Evolutionary conservation across 768 basidiomycete species (phyloP).

Genomic region (Podaxis mareebaensis): DNA sequence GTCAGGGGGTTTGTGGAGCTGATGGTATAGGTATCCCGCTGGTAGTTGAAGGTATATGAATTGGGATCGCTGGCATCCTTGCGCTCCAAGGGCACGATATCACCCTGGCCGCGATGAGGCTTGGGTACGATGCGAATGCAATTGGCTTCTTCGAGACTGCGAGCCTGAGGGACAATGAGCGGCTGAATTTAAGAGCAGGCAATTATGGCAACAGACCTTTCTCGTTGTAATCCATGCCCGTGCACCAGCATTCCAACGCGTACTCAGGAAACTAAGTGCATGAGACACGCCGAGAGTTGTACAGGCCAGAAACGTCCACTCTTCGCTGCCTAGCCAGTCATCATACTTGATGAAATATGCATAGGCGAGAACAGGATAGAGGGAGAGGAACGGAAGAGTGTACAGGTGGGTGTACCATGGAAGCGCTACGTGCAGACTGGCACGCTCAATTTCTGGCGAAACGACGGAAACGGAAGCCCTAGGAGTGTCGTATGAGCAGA

Average conservation of each 20-base stretch:
- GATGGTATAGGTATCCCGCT: constrained; percentile 89
- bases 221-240: constrained; percentile 79
- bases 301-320: constrained; percentile 96
- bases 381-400: constrained; percentile 71
- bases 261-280: constrained; percentile 89
- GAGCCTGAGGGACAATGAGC: constrained; percentile 43
- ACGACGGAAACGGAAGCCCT: constrained; percentile 55
- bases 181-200: not conserved
- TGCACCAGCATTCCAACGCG: constrained; percentile 84
- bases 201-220: constrained; percentile 43
- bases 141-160: constrained; percentile 68
- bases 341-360: constrained; percentile 93
- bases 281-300: constrained; percentile 84
- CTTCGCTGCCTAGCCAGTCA: constrained; percentile 87
- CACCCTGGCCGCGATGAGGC: constrained; percentile 82
- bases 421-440: constrained; percentile 64
- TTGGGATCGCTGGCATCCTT: constrained; percentile 53
- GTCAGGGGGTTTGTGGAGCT: constrained; percentile 52
- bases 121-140: constrained; percentile 82
- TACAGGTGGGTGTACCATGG: constrained; percentile 77
- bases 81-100: constrained; percentile 79
- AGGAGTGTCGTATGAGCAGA: constrained; percentile 14
- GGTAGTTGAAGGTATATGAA: constrained; percentile 89
- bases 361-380: constrained; percentile 85
- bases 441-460: constrained; percentile 67